Conservation (phyloP, 2,329 filamentous ascomycete genomes). For the Aphanocladium album region DNA sequence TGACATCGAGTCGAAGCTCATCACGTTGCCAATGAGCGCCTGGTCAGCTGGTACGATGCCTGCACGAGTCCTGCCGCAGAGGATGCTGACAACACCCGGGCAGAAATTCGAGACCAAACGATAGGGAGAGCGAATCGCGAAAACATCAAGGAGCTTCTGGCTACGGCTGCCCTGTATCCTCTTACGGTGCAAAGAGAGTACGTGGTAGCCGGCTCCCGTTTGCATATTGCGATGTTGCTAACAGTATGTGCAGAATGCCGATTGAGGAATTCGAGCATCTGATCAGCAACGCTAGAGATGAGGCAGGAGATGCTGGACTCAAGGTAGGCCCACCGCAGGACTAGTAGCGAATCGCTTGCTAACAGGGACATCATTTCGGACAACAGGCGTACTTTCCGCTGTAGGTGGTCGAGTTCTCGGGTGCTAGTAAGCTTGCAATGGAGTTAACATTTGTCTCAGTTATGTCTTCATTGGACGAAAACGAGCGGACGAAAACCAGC, state of each 20-base stretch:
- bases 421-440: not conserved
- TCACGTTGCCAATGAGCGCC: constrained; percentile 63
- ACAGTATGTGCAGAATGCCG: constrained; percentile 42
- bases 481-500: constrained; percentile 52
- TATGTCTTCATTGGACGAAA: constrained; percentile 64
- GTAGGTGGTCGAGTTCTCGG: constrained; percentile 34
- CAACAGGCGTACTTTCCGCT: constrained; percentile 56
- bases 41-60: constrained; percentile 59
- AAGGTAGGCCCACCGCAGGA: constrained; percentile 38
- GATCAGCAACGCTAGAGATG: constrained; percentile 49
- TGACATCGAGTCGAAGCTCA: constrained; percentile 60
- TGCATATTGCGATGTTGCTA: constrained; percentile 5
- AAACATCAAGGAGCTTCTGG: constrained; percentile 50
- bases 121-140: constrained; percentile 50
- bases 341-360: not conserved
- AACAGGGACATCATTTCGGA: not conserved
- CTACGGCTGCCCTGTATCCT: constrained; percentile 52
- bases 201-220: constrained; percentile 17
- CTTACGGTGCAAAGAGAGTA: constrained; percentile 48
- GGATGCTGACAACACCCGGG: not conserved
- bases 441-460: constrained; percentile 27
- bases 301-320: constrained; percentile 48
- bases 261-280: constrained; percentile 53
- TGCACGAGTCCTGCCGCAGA: not conserved
- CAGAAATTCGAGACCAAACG: constrained; percentile 46